Percentiles rank a stretch among this genome's conserved stretches.
phyloP scores from a whole-genome alignment of 805 yeast species.

The Candida wancherniae region DNA sequence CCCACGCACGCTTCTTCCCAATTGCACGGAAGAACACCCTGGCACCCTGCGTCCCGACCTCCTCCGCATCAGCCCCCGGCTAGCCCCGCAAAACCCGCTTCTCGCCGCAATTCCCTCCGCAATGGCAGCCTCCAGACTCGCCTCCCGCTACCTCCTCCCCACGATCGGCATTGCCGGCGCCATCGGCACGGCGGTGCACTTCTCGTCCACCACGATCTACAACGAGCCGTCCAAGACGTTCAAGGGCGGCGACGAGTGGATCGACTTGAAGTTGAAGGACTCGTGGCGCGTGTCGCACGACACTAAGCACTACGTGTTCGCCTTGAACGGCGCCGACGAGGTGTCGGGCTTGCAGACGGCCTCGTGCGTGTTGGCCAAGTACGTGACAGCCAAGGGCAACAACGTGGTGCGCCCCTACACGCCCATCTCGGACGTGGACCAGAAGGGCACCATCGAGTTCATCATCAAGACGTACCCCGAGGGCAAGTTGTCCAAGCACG shows the following conservation, averaged over 20 bases:
- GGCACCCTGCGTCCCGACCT: too few relatives aligned
- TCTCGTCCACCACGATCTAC: conserved; percentile 21
- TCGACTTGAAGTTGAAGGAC: conserved; percentile 57
- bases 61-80: too few relatives aligned
- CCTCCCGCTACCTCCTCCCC: conserved; percentile 27
- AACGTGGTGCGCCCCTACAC: conserved; percentile 88
- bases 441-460: conserved; percentile 71
- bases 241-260: conserved; percentile 63
- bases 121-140: conserved; percentile 21
- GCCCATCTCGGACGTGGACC: conserved; percentile 68
- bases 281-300: conserved; percentile 51
- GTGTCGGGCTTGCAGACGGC: conserved; percentile 76
- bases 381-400: conserved; percentile 75
- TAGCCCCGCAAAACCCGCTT: conserved; percentile 1
- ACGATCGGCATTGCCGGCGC: conserved; percentile 31
- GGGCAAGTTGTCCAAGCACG: conserved; percentile 79
- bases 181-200: conserved; percentile 30
- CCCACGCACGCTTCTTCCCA: not conserved
- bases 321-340: conserved; percentile 60
- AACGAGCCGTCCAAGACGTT: conserved; percentile 46
- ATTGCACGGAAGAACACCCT: not conserved
- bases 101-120: not conserved
- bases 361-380: conserved; percentile 76
- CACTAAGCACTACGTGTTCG: conserved; percentile 67
- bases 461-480: conserved; percentile 79